Base-by-base conservation (phyloP, 202 grass and related monocot species). In the Schoenoplectus tabernaemontani region DNA sequence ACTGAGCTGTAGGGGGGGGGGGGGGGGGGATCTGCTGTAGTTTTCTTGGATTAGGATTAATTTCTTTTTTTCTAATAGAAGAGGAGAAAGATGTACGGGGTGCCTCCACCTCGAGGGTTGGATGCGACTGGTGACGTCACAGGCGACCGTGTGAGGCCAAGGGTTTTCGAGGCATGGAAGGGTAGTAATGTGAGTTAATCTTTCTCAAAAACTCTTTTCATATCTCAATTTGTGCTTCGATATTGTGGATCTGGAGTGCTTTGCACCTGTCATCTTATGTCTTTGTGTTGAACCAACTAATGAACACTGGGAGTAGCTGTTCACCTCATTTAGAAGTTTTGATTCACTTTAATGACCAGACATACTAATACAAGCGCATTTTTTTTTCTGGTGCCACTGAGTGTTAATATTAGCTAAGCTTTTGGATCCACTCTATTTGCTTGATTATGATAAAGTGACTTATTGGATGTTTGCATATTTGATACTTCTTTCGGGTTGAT, bases 101-200 rank as follows among this genome's bases (percentile, higher is more conserved):
- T 15, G 19, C 88, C 90, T 41, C 88, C 84, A 67, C 83, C 90
- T 78, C 84, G 85, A 62, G 64, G 83, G 77, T 43, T 82, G 59
- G 78, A 82, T 81, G 32, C 20, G 62, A 34, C 7, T 51, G 80
- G 17, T 50, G 82, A 54, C 4, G 90, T 62, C 19, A 59, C 44
- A 39, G 76, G 12, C 24, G 74, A 59, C 53, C 74, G 53, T 28
- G 83, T 91, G 23, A 86, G 66, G 84, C 91, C 88, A 76, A 95
- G 91, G 88, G 90, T 98, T 84, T 98, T 90, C 81, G 54, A 95
- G 78, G 95, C 84, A 41, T 98, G 95, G 95, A 84, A 72, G 72
- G 96, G 92, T 57, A 99, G 86, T 90, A 99, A 99, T 86, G 96
- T 99, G 87, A 99, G 96, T 85, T 47, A 17, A 63, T 20, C 41